Evolutionary conservation across 208 protist genomes (phyloP).

Genomic region (Strigomonas galati): DNA sequence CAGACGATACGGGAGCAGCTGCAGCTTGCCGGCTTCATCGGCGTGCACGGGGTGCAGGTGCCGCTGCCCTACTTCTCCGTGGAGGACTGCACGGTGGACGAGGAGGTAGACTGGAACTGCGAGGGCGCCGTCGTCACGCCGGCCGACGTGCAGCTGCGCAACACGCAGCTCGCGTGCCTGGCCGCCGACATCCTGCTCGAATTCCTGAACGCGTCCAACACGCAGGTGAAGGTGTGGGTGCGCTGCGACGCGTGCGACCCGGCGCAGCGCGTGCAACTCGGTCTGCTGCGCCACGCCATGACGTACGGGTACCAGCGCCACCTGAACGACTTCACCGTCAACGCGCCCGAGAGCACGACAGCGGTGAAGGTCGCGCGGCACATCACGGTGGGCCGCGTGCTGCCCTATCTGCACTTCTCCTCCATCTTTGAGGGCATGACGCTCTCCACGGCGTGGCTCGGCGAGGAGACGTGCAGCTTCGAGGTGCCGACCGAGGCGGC

Average conservation of each 20-base stretch:
- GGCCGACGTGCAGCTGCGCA: conserved; percentile 21
- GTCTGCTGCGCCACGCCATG: conserved; percentile 24
- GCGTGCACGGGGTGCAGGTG: conserved; percentile 58
- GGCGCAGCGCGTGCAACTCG: conserved; percentile 47
- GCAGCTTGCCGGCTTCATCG: conserved; percentile 68
- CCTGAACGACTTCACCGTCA: neutral
- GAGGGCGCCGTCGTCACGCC: neutral
- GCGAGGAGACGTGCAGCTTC: conserved; percentile 72
- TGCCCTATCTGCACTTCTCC: conserved; percentile 56
- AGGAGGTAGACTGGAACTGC: conserved; percentile 4
- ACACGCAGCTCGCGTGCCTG: conserved; percentile 25
- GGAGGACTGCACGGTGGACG: neutral
- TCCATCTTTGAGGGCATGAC: conserved; percentile 22
- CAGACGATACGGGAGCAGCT: conserved; percentile 42
- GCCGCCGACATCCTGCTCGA: conserved; percentile 34
- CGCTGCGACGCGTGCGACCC: conserved; percentile 54
- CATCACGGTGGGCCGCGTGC: conserved; percentile 18
- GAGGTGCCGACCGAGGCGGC: conserved; percentile 39
- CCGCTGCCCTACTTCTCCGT: conserved; percentile 45
- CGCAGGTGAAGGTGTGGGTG: conserved; percentile 62
- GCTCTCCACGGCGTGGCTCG: conserved; percentile 75
- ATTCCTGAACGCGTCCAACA: conserved; percentile 25
- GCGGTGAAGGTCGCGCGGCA: conserved; percentile 10
- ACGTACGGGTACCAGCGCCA: neutral
- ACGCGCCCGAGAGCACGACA: neutral